Evolutionary conservation across 108 stramenopile species (phyloP), one percentile per base, ranked within the genome.

Genomic region (Cyclotella baltica): DNA sequence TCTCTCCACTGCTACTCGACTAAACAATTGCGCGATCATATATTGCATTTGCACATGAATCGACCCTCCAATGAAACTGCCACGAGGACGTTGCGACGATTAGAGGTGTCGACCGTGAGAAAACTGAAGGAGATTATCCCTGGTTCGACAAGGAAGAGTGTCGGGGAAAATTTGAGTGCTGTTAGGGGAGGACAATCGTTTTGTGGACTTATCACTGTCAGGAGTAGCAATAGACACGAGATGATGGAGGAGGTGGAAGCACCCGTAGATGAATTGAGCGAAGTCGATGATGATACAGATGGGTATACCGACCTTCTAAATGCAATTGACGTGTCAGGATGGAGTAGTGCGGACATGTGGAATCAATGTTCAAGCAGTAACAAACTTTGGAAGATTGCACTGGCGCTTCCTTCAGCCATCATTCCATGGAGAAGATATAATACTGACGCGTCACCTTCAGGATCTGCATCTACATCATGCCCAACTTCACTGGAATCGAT

Each of bases 31-130:
- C 20, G 33, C 34, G 46, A 70, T 15, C 62, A 71, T 20, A 37
- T 70, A 16, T 64, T 78, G 38, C 63, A 64, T 63, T 29, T 85
- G 0, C 85, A 73, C 46, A 77, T 85, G 80, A 85, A 85, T 40
- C 80, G 85, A 19, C 47, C 70, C 4, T 55, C 80, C 3, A 47
- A 36, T 0, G 85, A 85, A 56, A 10, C 37, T 8, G 72, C 70
- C 9, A 22, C 34, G 19, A 30, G 71, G 20, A 78, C 85, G 4
- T 67, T 85, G n/a, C 62, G 67, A 16, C 62, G 85, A 33, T 63
- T 85, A 37, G 80, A 78, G 36, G 23, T 85, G 15, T 82, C 80
- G 19, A 47, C 76, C 18, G 33, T 61, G 0, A 72, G 72, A 40
- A 84, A 79, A 40, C 73, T 75, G 31, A 40, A 64, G 50, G 29